phyloP scores from a whole-genome alignment of 352 stramenopile species.

The Globisporangium spinosum region DNA sequence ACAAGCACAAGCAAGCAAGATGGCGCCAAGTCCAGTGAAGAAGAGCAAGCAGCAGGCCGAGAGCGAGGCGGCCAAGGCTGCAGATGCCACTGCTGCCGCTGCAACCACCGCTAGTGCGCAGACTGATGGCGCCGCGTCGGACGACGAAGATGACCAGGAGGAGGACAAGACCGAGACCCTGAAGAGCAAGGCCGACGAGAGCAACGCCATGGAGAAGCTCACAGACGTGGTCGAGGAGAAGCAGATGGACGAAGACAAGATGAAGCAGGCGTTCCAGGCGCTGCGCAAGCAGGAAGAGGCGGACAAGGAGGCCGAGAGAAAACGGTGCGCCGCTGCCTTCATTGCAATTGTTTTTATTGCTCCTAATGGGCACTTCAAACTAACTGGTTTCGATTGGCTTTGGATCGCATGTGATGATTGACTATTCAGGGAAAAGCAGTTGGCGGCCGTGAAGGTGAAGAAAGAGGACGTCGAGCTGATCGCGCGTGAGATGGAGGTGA shows the following conservation, averaged over 20 bases:
- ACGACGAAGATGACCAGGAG: slow-evolving; percentile 54
- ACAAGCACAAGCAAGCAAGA: slow-evolving; percentile 13
- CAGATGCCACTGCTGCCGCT: slow-evolving; percentile 4
- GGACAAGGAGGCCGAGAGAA: slow-evolving; percentile 75
- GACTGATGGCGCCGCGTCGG: slow-evolving; percentile 35
- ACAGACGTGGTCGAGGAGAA: slow-evolving; percentile 85
- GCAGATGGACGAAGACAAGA: slow-evolving; percentile 87
- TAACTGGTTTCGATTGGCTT: background rate
- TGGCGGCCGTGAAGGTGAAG: slow-evolving; percentile 76
- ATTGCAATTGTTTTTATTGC: background rate
- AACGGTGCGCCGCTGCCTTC: slow-evolving; percentile 28
- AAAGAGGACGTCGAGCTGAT: slow-evolving; percentile 83
- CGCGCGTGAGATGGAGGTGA: slow-evolving; percentile 75
- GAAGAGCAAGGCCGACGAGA: slow-evolving; percentile 84
- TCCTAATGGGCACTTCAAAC: background rate
- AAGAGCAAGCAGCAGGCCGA: slow-evolving; percentile 26
- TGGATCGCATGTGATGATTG: background rate
- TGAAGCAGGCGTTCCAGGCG: slow-evolving; percentile 76
- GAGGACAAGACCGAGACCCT: slow-evolving; percentile 37
- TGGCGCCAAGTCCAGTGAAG: slow-evolving; percentile 42
- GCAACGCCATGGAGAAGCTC: slow-evolving; percentile 79
- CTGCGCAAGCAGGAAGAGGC: slow-evolving; percentile 79
- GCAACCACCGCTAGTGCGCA: slow-evolving; percentile 15
- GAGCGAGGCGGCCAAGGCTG: slow-evolving; percentile 2
- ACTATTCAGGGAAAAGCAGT: slow-evolving; percentile 53